A percentile compares a stretch with the other conserved stretches of the same genome.
Evolutionary conservation across 257 asterid genomes (phyloP).

Genomic region (Solanum chiquidenum): DNA sequence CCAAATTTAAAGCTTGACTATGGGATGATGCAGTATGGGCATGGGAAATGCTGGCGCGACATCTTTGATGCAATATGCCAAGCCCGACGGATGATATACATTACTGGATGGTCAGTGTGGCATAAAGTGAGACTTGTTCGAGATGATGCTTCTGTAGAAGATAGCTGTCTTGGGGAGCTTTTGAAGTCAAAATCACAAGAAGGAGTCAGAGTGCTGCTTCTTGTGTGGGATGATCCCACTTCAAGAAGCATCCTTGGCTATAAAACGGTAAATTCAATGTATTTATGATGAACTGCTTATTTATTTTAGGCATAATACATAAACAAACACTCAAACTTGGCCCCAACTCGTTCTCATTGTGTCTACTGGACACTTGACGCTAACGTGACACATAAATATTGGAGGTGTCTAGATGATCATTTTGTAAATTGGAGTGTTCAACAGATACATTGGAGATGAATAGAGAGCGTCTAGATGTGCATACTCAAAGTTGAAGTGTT

Average conservation of each 20-base stretch:
- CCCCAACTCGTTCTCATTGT: not conserved
- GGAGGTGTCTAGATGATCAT: not conserved
- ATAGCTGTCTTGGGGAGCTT: slow-evolving; percentile 74
- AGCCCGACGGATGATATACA: slow-evolving; percentile 73
- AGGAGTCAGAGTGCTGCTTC: slow-evolving; percentile 97
- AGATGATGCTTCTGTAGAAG: slow-evolving; percentile 50
- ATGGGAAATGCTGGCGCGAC: slow-evolving; percentile 95
- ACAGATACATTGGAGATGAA: too few relatives aligned
- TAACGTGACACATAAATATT: not conserved
- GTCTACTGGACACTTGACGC: not conserved
- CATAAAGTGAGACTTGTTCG: slow-evolving; percentile 81
- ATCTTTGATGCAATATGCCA: slow-evolving; percentile 74
- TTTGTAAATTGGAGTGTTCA: not conserved
- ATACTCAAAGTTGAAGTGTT: not conserved
- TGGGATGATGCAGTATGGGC: slow-evolving; percentile 57
- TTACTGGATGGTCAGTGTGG: slow-evolving; percentile 99
- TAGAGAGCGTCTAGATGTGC: not conserved
- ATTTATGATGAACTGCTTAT: not conserved
- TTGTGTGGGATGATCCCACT: slow-evolving; percentile 95
- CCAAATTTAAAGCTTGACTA: slow-evolving; percentile 62
- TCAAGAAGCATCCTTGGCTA: slow-evolving; percentile 92
- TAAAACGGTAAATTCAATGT: slow-evolving; percentile 50
- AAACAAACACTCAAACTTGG: not conserved
- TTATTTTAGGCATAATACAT: not conserved
- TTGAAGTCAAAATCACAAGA: slow-evolving; percentile 86